Evolutionary conservation across 2,329 filamentous ascomycete genomes (phyloP), one percentile per base, ranked within the genome.

Genomic region (Grosmannia huntii): DNA sequence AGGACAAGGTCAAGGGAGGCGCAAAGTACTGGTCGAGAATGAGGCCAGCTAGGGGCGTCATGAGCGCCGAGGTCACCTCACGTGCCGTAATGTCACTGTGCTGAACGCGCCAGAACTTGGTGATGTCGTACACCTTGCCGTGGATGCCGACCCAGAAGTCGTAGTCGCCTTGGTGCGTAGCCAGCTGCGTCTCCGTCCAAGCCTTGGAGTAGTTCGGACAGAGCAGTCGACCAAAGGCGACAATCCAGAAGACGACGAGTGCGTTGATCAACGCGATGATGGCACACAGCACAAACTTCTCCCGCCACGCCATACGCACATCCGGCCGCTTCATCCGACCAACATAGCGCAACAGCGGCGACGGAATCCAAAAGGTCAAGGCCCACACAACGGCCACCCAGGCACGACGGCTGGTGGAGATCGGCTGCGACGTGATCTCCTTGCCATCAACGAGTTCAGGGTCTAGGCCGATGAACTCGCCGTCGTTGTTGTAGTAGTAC

Each of bases 301-400:
- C 94, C 71, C 94, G 83, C 94, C 94, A 99, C 0, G 94, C 94
- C 83, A 96, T 88, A 28, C 94, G 88, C 10, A 99, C 90, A 72
- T 99, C 94, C 1, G 91, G 94, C 58, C 94, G 85, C 73, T 95
- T 95, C 94, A 99, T 99, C 25, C 92, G 88, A 36, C 94, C 94
- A 59, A 97, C 67, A 60, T 79, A 86, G n/a, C 81, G 81, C 19
- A 99, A 82, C 2, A 88, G 64, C 53, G 89, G 87, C 0, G 92
- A 97, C 0, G 94, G 94, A 64, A 96, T 94, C 87, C 89, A 97
- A 69, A 90, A 97, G 0, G 94, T 99, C 54, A 95, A 64, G 1
- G 82, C 80, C 90, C 91, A 97, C 3, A 94, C 89, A 48, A 94
- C 71, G 1, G 72, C 80, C 27, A 95, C 84, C 94, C 94, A 99